Base-by-base conservation (phyloP, 106 monocot genomes). In the Allium fistulosum region DNA sequence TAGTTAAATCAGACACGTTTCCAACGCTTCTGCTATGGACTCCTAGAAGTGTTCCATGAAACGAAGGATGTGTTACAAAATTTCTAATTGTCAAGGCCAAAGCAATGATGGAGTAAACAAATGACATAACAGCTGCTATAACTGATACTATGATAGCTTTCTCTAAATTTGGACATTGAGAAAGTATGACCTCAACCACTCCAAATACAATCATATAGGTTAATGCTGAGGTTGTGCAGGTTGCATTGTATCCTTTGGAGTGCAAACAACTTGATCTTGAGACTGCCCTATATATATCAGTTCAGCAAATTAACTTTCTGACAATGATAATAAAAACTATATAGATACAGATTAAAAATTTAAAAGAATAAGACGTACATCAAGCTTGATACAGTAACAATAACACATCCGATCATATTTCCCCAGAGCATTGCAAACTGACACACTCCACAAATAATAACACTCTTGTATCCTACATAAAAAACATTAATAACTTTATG, bases 341-440 rank as follows among this genome's bases (percentile, higher is more conserved):
- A 22, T 22, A 22, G 22, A 22, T 22, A 22, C 22, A 22, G 22
- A 22, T 22, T 22, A 22, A 22, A 22, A 22, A 22, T 22, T 22
- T 22, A 22, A 22, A 22, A 22, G 22, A 22, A 22, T 22, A 22
- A 22, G 22, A 22, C 22, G 22, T 53, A 87, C 87, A 82, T 73
- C 74, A 85, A 75, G 57, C 91, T 84, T 22, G 80, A 82, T 1
- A 82, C 77, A 9, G 82, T 59, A 14, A 84, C 85, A 58, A 88
- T 82, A 6, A 81, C 78, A 67, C 88, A 92, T 17, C 87, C 85
- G 26, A 92, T 61, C 91, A 85, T 76, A 26, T 76, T 74, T 50
- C 91, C 91, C 87, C 91, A 92, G 16, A 92, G 70, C 67, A 83
- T 63, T 14, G 70, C 74, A 63, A 85, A 78, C 47, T 85, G 88